Evolutionary conservation across 306 rosid species (phyloP).

Genomic region (Sesbania bispinosa): DNA sequence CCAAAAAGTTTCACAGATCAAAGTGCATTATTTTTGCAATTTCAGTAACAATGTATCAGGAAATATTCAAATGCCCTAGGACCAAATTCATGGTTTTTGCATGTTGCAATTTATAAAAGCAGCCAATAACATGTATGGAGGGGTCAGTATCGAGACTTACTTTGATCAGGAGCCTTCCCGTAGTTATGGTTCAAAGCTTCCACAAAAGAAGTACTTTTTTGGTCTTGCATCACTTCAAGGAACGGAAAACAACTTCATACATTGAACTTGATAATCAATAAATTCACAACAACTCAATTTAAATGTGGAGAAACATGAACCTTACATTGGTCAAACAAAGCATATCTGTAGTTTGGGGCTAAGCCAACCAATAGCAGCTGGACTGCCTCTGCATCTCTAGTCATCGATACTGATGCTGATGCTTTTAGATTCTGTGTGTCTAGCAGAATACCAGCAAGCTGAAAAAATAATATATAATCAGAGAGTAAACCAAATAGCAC

Average conservation of each 20-base stretch:
- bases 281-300: constrained; percentile 12
- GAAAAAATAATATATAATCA: constrained; percentile 24
- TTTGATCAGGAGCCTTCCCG: constrained; percentile 47
- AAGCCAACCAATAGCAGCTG: constrained; percentile 75
- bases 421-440: constrained; percentile 72
- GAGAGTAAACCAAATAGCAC: too few species aligned
- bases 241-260: constrained; percentile 17
- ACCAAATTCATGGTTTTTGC: not conserved
- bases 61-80: not conserved
- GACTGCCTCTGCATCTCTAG: constrained; percentile 93
- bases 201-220: constrained; percentile 45
- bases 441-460: constrained; percentile 85
- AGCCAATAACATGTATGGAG: not conserved
- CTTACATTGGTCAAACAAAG: constrained; percentile 68
- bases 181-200: constrained; percentile 61
- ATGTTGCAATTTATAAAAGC: not conserved
- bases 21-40: not conserved
- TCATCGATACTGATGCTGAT: constrained; percentile 49
- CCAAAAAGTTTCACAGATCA: not conserved
- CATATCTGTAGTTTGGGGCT: constrained; percentile 54
- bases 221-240: constrained; percentile 63
- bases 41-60: not conserved
- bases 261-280: not conserved
- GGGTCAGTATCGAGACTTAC: constrained; percentile 45
- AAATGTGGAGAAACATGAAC: not conserved